A percentile compares a stretch with the other conserved stretches of the same genome.
These are phyloP conservation scores for Gardenia jasminoides DNA, from an alignment of 257 asterid genomes.

Conservation along the genomic window DNA sequence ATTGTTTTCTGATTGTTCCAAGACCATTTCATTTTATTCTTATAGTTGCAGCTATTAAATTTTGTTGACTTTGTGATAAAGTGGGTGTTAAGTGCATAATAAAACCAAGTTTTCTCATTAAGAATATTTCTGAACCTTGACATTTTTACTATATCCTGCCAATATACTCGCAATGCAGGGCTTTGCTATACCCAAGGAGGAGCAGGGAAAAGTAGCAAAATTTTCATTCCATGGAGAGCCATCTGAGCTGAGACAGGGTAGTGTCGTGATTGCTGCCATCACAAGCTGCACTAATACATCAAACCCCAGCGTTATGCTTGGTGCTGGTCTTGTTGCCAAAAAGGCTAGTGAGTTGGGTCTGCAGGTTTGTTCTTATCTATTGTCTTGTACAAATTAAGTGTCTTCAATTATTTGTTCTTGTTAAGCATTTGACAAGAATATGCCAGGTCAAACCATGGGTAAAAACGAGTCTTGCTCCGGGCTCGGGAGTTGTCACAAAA, in stretches of 20 bases:
- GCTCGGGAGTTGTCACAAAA: conserved; percentile 90
- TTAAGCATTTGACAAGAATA: conserved; percentile 19
- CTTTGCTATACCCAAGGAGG: conserved; percentile 85
- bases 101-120: not conserved
- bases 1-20: conserved; percentile 1
- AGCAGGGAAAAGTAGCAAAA: conserved; percentile 71
- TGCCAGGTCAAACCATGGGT: conserved; percentile 95
- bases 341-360: conserved; percentile 87
- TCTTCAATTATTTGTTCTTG: conserved; percentile 9
- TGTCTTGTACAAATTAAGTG: conserved; percentile 4
- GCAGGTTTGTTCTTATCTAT: conserved; percentile 44
- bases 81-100: not conserved
- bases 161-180: conserved; percentile 47
- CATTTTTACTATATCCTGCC: not conserved
- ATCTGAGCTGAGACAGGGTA: conserved; percentile 93
- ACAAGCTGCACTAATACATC: conserved; percentile 98
- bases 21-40: not conserved
- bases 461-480: conserved; percentile 98
- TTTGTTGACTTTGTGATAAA: not conserved
- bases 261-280: conserved; percentile 95
- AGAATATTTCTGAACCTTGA: not conserved
- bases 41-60: not conserved
- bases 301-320: conserved; percentile 97
- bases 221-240: conserved; percentile 82
- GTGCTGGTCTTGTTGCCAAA: conserved; percentile 93